Conservation (phyloP, 768 basidiomycete species). For the Pleurotus salmoneostramineus region DNA sequence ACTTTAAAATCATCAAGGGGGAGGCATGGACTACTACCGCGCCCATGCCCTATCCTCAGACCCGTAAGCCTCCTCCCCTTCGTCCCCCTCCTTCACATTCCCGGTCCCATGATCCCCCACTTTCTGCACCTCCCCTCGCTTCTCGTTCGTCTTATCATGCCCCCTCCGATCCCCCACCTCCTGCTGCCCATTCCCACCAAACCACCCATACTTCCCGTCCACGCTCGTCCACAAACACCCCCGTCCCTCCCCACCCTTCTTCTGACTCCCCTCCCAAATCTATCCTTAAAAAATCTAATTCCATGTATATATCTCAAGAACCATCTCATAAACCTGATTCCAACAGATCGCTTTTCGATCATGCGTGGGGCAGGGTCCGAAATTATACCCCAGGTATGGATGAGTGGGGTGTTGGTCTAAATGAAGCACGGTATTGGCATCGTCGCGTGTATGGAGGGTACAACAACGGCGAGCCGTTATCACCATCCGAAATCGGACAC, state of each 20-base stretch:
- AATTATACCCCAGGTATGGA: constrained; percentile 29
- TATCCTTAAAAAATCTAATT: constrained; percentile 7
- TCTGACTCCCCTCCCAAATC: constrained; percentile 2
- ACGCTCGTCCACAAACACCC: neutral
- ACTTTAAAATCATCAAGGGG: constrained; percentile 38
- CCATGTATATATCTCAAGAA: constrained; percentile 13
- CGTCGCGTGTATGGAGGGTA: constrained; percentile 57
- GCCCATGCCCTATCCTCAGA: constrained; percentile 57
- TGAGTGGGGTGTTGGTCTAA: constrained; percentile 44
- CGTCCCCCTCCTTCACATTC: constrained; percentile 8
- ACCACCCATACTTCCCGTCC: neutral
- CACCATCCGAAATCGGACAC: constrained; percentile 61
- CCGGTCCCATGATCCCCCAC: neutral
- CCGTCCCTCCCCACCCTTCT: neutral
- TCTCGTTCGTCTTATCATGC: constrained; percentile 21
- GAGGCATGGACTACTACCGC: constrained; percentile 58
- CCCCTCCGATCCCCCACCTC: constrained; percentile 7
- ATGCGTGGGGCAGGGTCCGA: constrained; percentile 45
- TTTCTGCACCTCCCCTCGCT: constrained; percentile 3
- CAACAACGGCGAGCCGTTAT: no score
- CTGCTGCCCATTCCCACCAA: neutral
- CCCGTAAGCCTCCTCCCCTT: constrained; percentile 38
- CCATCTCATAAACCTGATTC: constrained; percentile 30
- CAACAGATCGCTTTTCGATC: constrained; percentile 52
- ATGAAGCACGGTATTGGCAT: constrained; percentile 67